phyloP scores from a whole-genome alignment of 768 basidiomycete genomes.

The Amanita phalloides region DNA sequence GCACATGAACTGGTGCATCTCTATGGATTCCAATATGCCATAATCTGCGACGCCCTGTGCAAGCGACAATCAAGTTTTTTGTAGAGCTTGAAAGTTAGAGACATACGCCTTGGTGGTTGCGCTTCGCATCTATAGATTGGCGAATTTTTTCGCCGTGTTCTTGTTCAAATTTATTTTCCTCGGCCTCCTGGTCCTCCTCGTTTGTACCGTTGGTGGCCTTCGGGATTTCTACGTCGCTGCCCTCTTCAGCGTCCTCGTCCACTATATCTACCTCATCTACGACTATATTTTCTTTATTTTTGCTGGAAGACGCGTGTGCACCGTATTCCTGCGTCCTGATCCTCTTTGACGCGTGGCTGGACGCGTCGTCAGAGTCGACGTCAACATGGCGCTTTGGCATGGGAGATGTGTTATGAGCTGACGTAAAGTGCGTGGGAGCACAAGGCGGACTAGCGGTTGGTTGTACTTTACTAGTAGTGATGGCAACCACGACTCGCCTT shows the following conservation, averaged over 20 bases:
- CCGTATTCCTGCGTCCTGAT: conserved; percentile 18
- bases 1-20: conserved; percentile 95
- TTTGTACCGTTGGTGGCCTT: conserved; percentile 16
- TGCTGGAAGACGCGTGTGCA: conserved; percentile 11
- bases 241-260: conserved; percentile 18
- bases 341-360: conserved; percentile 18
- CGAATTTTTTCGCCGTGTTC: conserved; percentile 47
- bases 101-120: conserved; percentile 37
- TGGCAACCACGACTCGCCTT: background rate
- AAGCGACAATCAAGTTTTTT: background rate
- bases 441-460: background rate
- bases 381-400: conserved; percentile 50
- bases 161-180: conserved; percentile 59
- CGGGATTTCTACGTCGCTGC: conserved; percentile 14
- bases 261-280: conserved; percentile 17
- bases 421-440: conserved; percentile 2
- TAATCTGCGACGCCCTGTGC: conserved; percentile 70
- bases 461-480: background rate
- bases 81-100: conserved; percentile 3
- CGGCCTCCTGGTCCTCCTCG: conserved; percentile 35
- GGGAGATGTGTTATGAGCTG: background rate
- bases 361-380: conserved; percentile 33
- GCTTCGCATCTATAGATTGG: conserved; percentile 37
- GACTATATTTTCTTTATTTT: conserved; percentile 22
- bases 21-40: conserved; percentile 80